Evolutionary conservation across 768 basidiomycete species (phyloP).

Genomic region (Trametes maxima): DNA sequence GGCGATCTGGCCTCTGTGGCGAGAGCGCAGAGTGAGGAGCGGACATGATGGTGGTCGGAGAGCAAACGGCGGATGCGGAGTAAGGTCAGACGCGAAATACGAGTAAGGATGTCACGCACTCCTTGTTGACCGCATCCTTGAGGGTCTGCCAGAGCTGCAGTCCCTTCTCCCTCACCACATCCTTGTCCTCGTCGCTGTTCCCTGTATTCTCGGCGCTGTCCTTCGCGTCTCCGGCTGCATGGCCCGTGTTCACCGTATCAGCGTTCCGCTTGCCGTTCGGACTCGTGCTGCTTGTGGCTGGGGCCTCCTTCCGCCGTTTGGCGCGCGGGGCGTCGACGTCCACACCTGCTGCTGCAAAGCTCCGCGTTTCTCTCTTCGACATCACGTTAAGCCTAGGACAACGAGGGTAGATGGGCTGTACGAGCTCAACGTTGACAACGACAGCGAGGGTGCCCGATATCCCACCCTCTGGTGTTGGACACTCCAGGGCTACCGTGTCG

Average conservation of each 20-base stretch:
- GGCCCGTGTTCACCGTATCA: conserved; percentile 50
- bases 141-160: conserved; percentile 75
- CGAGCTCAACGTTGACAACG: conserved; percentile 12
- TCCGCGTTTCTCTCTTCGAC: conserved; percentile 56
- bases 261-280: conserved; percentile 28
- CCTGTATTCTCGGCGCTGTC: conserved; percentile 33
- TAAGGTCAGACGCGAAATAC: conserved; percentile 24
- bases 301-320: conserved; percentile 52
- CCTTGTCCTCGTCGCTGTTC: conserved; percentile 33
- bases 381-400: conserved; percentile 26
- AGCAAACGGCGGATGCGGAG: conserved; percentile 26
- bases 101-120: conserved; percentile 64
- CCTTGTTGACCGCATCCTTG: conserved; percentile 84
- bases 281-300: conserved; percentile 25
- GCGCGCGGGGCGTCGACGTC: conserved; percentile 49
- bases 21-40: conserved; percentile 17
- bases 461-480: conserved; percentile 10
- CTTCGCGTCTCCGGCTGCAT: conserved; percentile 39
- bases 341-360: conserved; percentile 38
- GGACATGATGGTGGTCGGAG: conserved; percentile 28
- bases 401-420: conserved; percentile 1
- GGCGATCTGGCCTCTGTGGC: conserved; percentile 59
- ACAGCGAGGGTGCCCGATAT: conserved; percentile 15
- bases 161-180: conserved; percentile 63
- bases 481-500: not conserved